A percentile compares a stretch with the other conserved stretches of the same genome.
These are phyloP conservation scores for Trichocomaceae sp. DNA, from an alignment of 2,329 filamentous ascomycete genomes.

Conservation along the genomic window DNA sequence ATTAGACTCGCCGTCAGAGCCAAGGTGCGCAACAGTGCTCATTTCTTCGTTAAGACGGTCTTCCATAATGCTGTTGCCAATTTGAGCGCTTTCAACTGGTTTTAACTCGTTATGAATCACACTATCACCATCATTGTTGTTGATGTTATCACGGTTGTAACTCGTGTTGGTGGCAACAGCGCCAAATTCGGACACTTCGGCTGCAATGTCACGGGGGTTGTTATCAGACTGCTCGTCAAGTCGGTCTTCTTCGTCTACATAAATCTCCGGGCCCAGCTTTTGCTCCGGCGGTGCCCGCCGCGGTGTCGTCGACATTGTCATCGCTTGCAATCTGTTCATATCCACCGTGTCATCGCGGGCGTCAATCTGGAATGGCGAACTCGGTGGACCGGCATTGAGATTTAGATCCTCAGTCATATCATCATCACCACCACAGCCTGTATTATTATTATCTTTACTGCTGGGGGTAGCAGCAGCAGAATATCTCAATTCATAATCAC, in stretches of 20 bases:
- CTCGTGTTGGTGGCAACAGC: not conserved
- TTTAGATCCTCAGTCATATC: constrained; percentile 18
- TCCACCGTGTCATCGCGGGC: constrained; percentile 30
- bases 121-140: constrained; percentile 3
- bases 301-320: constrained; percentile 9
- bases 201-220: not conserved
- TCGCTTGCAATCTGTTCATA: constrained; percentile 16
- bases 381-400: constrained; percentile 22
- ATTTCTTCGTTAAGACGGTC: constrained; percentile 37
- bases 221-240: constrained; percentile 3
- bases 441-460: not conserved
- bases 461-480: constrained; percentile 8
- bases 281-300: constrained; percentile 19
- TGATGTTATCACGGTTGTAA: constrained; percentile 1
- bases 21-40: constrained; percentile 31
- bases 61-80: constrained; percentile 32
- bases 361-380: constrained; percentile 34
- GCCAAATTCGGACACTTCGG: not conserved
- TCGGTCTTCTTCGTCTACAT: constrained; percentile 18
- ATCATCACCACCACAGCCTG: constrained; percentile 12
- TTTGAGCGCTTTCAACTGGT: constrained; percentile 12
- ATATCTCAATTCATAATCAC: constrained; percentile 11
- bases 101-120: not conserved
- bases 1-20: constrained; percentile 19
- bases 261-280: constrained; percentile 20